phyloP scores from a whole-genome alignment of 768 basidiomycete species.

The Termitomyces sp. region DNA sequence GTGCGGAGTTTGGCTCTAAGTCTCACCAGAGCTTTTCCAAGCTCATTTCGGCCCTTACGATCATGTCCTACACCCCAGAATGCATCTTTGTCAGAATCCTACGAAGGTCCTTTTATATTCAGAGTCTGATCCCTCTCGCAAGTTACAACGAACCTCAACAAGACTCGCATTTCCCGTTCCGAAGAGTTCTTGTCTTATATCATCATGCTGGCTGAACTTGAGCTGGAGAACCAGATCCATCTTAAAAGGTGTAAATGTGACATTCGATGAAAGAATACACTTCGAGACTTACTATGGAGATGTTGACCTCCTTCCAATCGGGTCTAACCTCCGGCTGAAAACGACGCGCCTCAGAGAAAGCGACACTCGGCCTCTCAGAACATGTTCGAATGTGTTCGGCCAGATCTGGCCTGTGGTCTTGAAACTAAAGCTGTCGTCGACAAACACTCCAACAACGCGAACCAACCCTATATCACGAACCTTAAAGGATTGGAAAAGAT shows the following conservation, averaged over 20 bases:
- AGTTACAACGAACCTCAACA: conserved; percentile 46
- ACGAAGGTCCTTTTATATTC: conserved; percentile 4
- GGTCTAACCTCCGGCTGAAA: conserved; percentile 54
- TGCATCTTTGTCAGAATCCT: conserved; percentile 73
- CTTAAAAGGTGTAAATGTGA: conserved; percentile 23
- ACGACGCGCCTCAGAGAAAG: conserved; percentile 63
- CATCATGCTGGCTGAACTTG: conserved; percentile 68
- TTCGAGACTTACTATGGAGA: conserved; percentile 42
- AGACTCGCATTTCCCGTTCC: conserved; percentile 62
- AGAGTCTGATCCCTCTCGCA: neutral
- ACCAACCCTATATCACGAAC: conserved; percentile 24
- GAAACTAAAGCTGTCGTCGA: conserved; percentile 38
- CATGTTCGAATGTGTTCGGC: conserved; percentile 67
- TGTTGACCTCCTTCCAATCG: conserved; percentile 68
- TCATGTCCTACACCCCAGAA: conserved; percentile 78
- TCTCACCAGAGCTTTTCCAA: conserved; percentile 65
- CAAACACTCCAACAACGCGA: neutral
- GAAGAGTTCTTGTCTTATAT: conserved; percentile 53
- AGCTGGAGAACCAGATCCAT: conserved; percentile 62
- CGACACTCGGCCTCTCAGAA: conserved; percentile 55
- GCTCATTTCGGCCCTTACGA: conserved; percentile 62
- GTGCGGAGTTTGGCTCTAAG: conserved; percentile 49
- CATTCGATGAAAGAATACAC: neutral
- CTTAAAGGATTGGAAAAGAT: conserved; percentile 74
- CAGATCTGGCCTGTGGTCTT: conserved; percentile 51